Conservation (phyloP, 2,329 filamentous ascomycete species). For the Fusarium sp. region DNA sequence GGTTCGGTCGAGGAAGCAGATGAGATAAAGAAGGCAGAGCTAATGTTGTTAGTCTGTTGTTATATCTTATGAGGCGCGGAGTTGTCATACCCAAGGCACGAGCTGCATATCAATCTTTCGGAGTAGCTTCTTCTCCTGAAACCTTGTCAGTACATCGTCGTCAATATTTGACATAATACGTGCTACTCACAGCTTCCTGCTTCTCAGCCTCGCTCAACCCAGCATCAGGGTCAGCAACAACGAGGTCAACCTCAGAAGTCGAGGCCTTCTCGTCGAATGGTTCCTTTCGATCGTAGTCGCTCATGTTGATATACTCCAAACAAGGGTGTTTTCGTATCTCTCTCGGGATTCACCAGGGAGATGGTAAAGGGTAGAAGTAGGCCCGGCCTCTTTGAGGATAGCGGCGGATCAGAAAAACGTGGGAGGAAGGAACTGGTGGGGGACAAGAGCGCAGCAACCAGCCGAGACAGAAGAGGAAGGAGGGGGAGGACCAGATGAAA, state of each 20-base stretch:
- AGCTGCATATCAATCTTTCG: conserved; percentile 70
- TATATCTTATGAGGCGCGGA: neutral
- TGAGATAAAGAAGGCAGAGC: conserved; percentile 77
- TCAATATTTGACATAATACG: neutral
- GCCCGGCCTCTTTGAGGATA: conserved; percentile 15
- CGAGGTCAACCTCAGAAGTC: conserved; percentile 45
- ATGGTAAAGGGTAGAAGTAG: conserved; percentile 21
- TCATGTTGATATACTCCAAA: conserved; percentile 44
- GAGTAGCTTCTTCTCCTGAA: conserved; percentile 69
- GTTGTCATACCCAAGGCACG: conserved; percentile 65
- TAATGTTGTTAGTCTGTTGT: conserved; percentile 33
- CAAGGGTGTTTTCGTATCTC: conserved; percentile 1
- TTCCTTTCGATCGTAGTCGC: conserved; percentile 49
- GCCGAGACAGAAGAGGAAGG: conserved; percentile 31
- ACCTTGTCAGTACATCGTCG: conserved; percentile 11
- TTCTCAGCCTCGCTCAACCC: conserved; percentile 72
- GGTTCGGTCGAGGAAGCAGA: conserved; percentile 79
- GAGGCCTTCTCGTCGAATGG: conserved; percentile 47
- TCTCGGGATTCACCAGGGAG: conserved; percentile 8
- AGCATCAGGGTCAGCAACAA: conserved; percentile 62
- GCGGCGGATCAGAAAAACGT: conserved; percentile 33
- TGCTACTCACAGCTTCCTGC: conserved; percentile 66
- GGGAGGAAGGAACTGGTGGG: conserved; percentile 32
- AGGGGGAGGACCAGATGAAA: neutral
- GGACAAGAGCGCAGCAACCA: conserved; percentile 40